These are phyloP conservation scores for Pseudogymnoascus sp. DNA, from an alignment of 2,329 filamentous ascomycete species.

Conservation along the genomic window DNA sequence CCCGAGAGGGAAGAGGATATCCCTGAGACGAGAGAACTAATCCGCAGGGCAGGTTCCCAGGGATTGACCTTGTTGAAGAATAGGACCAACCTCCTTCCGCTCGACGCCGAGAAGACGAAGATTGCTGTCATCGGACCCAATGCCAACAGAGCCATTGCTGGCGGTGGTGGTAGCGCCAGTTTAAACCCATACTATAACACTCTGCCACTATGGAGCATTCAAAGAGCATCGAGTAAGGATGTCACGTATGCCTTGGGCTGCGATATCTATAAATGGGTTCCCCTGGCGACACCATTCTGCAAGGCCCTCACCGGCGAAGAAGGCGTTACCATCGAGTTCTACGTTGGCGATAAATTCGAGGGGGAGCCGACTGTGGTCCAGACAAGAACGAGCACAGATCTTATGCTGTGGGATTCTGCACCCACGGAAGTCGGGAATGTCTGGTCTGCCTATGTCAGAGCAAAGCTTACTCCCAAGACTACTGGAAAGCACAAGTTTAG, in stretches of 20 bases:
- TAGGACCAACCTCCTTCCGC: constrained; percentile 48
- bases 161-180: constrained; percentile 59
- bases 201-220: constrained; percentile 55
- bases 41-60: constrained; percentile 52
- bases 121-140: constrained; percentile 62
- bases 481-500: constrained; percentile 58
- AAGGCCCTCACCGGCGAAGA: constrained; percentile 46
- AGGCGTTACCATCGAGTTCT: constrained; percentile 58
- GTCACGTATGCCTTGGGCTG: constrained; percentile 54
- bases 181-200: constrained; percentile 62
- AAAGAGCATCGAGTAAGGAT: constrained; percentile 43
- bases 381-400: constrained; percentile 53
- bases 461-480: constrained; percentile 50
- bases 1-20: constrained; percentile 49
- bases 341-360: constrained; percentile 53
- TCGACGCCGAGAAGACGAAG: constrained; percentile 45
- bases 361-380: constrained; percentile 49
- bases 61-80: constrained; percentile 59
- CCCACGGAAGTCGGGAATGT: constrained; percentile 51
- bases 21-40: constrained; percentile 50
- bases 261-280: constrained; percentile 58
- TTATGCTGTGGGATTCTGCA: constrained; percentile 64
- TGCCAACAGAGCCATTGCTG: constrained; percentile 58
- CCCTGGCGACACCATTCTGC: constrained; percentile 52
- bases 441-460: constrained; percentile 49